phyloP scores from a whole-genome alignment of 768 basidiomycete species.

The Termitomyces sp. region DNA sequence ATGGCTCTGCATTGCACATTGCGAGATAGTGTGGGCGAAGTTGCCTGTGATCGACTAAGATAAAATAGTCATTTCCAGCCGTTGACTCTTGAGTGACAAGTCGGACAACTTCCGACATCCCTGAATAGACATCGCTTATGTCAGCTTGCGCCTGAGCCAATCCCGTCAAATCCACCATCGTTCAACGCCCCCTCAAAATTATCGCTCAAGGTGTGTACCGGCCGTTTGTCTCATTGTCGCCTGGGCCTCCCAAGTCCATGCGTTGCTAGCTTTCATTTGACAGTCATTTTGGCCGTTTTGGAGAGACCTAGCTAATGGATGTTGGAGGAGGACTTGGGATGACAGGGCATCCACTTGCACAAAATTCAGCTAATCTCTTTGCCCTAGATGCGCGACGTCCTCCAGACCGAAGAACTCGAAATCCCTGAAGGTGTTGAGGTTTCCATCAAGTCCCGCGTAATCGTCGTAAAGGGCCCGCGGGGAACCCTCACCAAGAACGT shows the following conservation, averaged over 20 bases:
- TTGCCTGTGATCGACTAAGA: too few species aligned
- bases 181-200: constrained; percentile 28
- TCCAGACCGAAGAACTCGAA: constrained; percentile 89
- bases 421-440: constrained; percentile 85
- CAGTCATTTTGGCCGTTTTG: constrained; percentile 18
- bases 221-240: constrained; percentile 8
- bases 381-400: constrained; percentile 83
- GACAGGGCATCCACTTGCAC: constrained; percentile 22
- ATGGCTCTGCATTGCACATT: background rate
- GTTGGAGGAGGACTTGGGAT: constrained; percentile 27
- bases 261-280: constrained; percentile 11
- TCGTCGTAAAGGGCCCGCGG: constrained; percentile 89
- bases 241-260: constrained; percentile 12
- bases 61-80: background rate
- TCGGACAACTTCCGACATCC: background rate
- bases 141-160: constrained; percentile 23
- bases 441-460: constrained; percentile 83
- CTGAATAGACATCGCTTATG: constrained; percentile 24
- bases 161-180: constrained; percentile 17
- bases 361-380: constrained; percentile 27
- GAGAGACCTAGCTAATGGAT: constrained; percentile 13
- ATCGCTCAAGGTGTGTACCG: constrained; percentile 36
- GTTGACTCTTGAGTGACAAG: background rate
- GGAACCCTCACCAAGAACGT: constrained; percentile 90
- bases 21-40: background rate